phyloP scores from a whole-genome alignment of 805 yeast species.

The Wickerhamiella hasegawae region DNA sequence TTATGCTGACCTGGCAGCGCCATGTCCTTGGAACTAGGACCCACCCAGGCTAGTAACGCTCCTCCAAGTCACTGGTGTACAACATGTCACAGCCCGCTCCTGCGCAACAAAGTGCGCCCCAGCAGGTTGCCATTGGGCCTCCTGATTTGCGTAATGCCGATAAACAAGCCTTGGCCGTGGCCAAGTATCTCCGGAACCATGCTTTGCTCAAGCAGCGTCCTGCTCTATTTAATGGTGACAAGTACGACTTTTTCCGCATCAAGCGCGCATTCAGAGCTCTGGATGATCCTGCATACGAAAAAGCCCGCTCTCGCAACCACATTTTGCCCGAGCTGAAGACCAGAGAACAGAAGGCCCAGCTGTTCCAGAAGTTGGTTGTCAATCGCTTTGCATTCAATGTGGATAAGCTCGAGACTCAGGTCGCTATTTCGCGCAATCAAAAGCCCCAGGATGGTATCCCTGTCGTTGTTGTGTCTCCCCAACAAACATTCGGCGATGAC shows the following conservation, averaged over 20 bases:
- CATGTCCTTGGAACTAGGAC: too few relatives aligned
- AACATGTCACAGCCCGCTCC: too few relatives aligned
- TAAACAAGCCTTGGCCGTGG: constrained; percentile 53
- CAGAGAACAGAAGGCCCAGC: constrained; percentile 41
- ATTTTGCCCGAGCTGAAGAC: constrained; percentile 33
- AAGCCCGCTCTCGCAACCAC: constrained; percentile 27
- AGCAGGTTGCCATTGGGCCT: constrained; percentile 17
- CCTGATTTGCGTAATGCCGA: constrained; percentile 22
- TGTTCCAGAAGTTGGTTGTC: constrained; percentile 53
- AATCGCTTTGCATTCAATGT: constrained; percentile 64
- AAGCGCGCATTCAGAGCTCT: constrained; percentile 74
- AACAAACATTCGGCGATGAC: constrained; percentile 26
- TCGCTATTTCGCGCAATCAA: constrained; percentile 47
- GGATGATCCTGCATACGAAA: constrained; percentile 51
- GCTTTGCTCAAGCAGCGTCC: constrained; percentile 59
- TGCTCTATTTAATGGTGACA: constrained; percentile 54
- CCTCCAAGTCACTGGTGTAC: too few relatives aligned
- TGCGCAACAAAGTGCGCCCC: background rate
- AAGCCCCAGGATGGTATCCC: constrained; percentile 49
- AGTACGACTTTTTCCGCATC: constrained; percentile 65
- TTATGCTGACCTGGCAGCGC: too few relatives aligned
- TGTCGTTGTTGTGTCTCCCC: constrained; percentile 23
- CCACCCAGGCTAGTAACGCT: too few relatives aligned
- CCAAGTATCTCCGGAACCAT: constrained; percentile 52
- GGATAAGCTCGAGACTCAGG: constrained; percentile 45